phyloP scores from a whole-genome alignment of 2,329 filamentous ascomycete species.

The Pseudogymnoascus sp. region DNA sequence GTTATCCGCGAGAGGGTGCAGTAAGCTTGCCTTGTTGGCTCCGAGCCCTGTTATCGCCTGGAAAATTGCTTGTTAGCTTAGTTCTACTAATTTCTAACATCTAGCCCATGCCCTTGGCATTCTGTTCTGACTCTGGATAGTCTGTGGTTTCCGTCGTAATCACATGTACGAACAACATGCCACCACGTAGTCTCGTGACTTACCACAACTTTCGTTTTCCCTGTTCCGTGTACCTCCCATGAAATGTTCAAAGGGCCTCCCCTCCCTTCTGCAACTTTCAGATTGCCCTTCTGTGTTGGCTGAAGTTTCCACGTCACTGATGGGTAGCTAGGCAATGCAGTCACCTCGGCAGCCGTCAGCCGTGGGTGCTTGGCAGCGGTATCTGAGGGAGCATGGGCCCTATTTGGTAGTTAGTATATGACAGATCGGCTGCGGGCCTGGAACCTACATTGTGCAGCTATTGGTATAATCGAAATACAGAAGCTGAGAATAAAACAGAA shows the following conservation, averaged over 20 bases:
- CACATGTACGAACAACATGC: neutral
- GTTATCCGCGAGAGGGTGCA: constrained; percentile 10
- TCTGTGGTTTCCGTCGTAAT: neutral
- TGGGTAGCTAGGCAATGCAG: constrained; percentile 58
- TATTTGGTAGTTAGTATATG: neutral
- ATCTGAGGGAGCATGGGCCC: constrained; percentile 2
- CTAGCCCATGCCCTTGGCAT: neutral
- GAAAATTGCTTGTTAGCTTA: neutral
- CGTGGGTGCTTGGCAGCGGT: constrained; percentile 13
- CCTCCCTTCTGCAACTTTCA: constrained; percentile 58
- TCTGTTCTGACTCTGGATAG: neutral
- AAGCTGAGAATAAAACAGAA: neutral
- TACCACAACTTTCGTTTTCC: constrained; percentile 66
- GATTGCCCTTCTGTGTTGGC: constrained; percentile 53
- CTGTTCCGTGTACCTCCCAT: constrained; percentile 74
- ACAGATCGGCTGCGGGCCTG: neutral
- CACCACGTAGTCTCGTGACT: constrained; percentile 29
- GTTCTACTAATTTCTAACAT: neutral
- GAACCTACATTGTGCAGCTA: neutral
- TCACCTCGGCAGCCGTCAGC: constrained; percentile 47
- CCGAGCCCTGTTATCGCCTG: constrained; percentile 79
- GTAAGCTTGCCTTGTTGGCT: constrained; percentile 41
- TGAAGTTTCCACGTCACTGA: constrained; percentile 62
- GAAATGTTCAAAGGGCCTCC: constrained; percentile 69
- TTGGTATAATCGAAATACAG: neutral